Evolutionary conservation across 2,329 filamentous ascomycete species (phyloP).

Genomic region (Penicillium capsulatum): DNA sequence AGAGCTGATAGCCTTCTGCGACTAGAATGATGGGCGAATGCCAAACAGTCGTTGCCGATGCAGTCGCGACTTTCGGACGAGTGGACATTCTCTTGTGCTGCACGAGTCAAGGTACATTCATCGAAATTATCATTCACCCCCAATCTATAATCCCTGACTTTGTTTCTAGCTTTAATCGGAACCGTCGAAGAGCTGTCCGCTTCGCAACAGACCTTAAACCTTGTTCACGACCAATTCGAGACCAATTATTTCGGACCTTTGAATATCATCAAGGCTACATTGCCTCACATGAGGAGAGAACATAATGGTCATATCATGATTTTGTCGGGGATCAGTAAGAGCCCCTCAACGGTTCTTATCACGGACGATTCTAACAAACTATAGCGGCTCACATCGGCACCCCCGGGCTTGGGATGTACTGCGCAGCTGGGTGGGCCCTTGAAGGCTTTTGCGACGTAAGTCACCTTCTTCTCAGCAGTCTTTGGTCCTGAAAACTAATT

Average conservation of each 20-base stretch:
- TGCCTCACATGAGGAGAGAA: slow-evolving; percentile 74
- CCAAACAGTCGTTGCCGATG: slow-evolving; percentile 81
- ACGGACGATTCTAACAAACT: slow-evolving; percentile 16
- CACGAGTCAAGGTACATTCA: slow-evolving; percentile 67
- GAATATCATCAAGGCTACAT: slow-evolving; percentile 85
- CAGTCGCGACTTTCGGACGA: slow-evolving; percentile 74
- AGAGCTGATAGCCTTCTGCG: slow-evolving; percentile 11
- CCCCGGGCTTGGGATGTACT: slow-evolving; percentile 84
- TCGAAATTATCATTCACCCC: background rate
- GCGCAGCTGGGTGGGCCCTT: slow-evolving; percentile 87
- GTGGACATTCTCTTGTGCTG: slow-evolving; percentile 90
- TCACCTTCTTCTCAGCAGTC: background rate
- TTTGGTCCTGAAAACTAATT: slow-evolving; percentile 2
- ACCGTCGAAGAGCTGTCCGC: slow-evolving; percentile 86
- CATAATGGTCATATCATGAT: slow-evolving; percentile 86
- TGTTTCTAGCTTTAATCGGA: slow-evolving; percentile 67
- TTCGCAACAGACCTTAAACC: slow-evolving; percentile 65
- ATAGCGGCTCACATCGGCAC: slow-evolving; percentile 81
- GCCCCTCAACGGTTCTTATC: background rate
- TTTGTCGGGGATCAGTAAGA: slow-evolving; percentile 71
- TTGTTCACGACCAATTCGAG: slow-evolving; percentile 89
- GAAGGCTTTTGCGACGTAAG: slow-evolving; percentile 87
- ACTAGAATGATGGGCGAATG: slow-evolving; percentile 62
- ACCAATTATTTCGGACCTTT: slow-evolving; percentile 92
- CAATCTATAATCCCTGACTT: slow-evolving; percentile 6